phyloP scores from a whole-genome alignment of 352 stramenopile genomes.

The Globisporangium carolinianum region DNA sequence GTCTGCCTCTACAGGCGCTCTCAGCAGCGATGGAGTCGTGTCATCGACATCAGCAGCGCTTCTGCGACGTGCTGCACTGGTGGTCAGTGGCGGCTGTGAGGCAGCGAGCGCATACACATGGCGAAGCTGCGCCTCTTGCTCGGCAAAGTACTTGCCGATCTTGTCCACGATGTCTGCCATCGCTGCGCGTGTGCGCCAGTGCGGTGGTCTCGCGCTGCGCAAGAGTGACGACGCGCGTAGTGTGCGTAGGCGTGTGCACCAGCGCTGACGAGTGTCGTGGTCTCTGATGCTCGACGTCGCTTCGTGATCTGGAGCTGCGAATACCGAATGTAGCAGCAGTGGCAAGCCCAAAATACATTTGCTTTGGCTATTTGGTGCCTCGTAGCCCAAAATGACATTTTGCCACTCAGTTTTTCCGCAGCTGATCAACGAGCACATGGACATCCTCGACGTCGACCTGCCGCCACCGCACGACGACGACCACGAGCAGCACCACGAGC shows the following conservation, averaged over 20 bases:
- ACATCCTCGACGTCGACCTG: conserved; percentile 13
- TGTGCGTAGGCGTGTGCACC: not conserved
- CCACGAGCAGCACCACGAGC: not conserved
- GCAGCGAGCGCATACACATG: conserved; percentile 17
- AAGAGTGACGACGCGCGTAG: not conserved
- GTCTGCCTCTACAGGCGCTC: not conserved
- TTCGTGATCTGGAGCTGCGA: not conserved
- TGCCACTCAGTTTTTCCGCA: no score
- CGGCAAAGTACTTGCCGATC: conserved; percentile 62
- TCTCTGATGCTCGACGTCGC: not conserved
- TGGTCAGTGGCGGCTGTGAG: conserved; percentile 4
- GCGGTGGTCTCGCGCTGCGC: no score
- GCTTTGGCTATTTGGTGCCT: not conserved
- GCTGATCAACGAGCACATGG: conserved; percentile 4
- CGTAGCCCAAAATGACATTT: not conserved
- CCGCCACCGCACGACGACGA: conserved; percentile 5
- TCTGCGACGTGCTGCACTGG: not conserved
- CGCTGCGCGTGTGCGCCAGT: not conserved
- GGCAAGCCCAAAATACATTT: not conserved
- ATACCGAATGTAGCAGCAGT: not conserved
- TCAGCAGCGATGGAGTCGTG: not conserved
- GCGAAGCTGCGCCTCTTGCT: conserved; percentile 55
- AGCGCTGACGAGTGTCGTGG: not conserved
- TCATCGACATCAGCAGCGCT: not conserved
- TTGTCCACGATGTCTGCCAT: conserved; percentile 64